Evolutionary conservation across 441 rosid genomes (phyloP), one percentile per base, ranked within the genome.

Genomic region (Gossypium davidsonii): DNA sequence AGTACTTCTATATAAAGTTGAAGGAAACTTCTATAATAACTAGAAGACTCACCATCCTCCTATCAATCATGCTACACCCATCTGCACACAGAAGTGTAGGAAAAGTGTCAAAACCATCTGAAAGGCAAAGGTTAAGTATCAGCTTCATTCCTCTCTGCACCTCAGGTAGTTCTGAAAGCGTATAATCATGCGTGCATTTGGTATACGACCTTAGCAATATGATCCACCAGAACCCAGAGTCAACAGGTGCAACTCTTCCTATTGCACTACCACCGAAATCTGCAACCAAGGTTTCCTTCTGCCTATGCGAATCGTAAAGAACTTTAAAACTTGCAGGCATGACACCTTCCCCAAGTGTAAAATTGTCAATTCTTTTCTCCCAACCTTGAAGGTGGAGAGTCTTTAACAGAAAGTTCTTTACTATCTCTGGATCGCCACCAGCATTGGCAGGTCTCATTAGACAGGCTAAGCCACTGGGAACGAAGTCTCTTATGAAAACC

Each of bases 141-240:
- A 82, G 74, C 74, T 76, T 82, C 72, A 87, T 87, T 65, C 87
- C 91, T 70, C 53, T 85, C 76, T 85, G 91, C 34, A 80, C 83
- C 69, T 77, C 79, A 15, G 85, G 83, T 37, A 59, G 71, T 26
- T 84, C 88, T 37, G 80, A 77, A n/a, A 85, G 79, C 6, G 88
- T 52, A 74, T 74, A 75, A 76, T 85, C 89, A 72, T 72, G 81
- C 1, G 89, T 88, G 58, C 80, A 75, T 75, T 88, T 88, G 23
- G 89, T 85, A 52, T 88, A 86, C 42, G 89, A 78, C 57, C 88
- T 70, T 1, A 88, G 88, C 56, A 66, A 55, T 12, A 88, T 86
- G 70, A 88, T 88, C 92, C 92, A 88, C 89, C 89, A 86, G 78
- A 88, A 88, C 11, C 92, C 92, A 31, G 90, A 88, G 73, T 85